Conservation (phyloP, 2,329 filamentous ascomycete genomes). For the Calonectria henricotiae region DNA sequence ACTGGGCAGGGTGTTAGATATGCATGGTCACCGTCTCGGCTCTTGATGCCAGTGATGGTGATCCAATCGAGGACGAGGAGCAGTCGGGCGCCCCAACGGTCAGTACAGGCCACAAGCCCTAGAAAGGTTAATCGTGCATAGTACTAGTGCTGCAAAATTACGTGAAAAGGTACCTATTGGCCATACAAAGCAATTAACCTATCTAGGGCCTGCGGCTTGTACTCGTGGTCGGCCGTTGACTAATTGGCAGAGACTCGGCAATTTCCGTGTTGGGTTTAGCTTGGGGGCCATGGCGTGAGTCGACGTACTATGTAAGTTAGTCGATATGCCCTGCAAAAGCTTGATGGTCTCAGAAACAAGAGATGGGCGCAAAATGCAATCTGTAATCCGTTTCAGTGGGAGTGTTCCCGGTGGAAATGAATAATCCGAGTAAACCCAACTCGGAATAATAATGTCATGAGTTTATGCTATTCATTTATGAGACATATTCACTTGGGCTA, state of each 20-base stretch:
- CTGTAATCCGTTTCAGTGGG: background rate
- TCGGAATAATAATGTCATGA: no score
- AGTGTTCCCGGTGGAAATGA: background rate
- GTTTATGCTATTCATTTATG: no score
- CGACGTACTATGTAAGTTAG: background rate
- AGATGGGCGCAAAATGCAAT: constrained; percentile 8
- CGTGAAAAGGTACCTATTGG: no score
- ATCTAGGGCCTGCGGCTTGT: no score
- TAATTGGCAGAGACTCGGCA: constrained; percentile 8
- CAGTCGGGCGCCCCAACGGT: background rate
- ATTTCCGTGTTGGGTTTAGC: constrained; percentile 4
- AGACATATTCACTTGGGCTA: no score
- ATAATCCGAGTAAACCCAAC: no score
- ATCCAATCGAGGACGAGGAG: background rate
- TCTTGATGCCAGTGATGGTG: background rate
- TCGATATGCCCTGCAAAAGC: constrained; percentile 8
- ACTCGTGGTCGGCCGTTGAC: background rate
- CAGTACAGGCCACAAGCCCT: background rate
- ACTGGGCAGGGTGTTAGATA: background rate
- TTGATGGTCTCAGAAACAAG: background rate
- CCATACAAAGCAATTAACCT: no score
- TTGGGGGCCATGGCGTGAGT: constrained; percentile 23
- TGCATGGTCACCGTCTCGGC: background rate
- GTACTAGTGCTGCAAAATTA: no score
- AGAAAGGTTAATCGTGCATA: no score